Evolutionary conservation across 2,329 filamentous ascomycete genomes (phyloP).

Genomic region (Fusarium tricinctum): DNA sequence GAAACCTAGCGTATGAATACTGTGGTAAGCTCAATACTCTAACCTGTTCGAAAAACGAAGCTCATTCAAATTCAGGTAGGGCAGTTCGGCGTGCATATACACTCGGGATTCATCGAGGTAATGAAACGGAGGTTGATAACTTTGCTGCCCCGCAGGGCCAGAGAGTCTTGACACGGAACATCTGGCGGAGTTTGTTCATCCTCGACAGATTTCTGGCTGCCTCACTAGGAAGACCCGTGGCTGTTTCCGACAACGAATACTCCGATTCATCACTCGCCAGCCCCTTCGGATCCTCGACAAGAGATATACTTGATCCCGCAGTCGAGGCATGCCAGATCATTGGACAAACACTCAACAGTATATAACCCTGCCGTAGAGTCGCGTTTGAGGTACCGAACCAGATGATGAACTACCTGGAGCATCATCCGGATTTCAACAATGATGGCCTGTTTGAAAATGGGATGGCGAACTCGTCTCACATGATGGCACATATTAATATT

Average conservation of each 20-base stretch:
- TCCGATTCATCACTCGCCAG: slow-evolving; percentile 62
- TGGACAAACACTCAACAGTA: slow-evolving; percentile 68
- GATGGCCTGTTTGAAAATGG: slow-evolving; percentile 6
- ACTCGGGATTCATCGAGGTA: slow-evolving; percentile 70
- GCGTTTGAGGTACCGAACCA: slow-evolving; percentile 70
- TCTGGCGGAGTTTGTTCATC: slow-evolving; percentile 76
- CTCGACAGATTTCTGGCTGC: slow-evolving; percentile 74
- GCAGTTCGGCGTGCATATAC: slow-evolving; percentile 74
- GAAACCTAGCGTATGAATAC: slow-evolving; percentile 74
- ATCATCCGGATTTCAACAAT: slow-evolving; percentile 65
- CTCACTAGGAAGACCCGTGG: slow-evolving; percentile 72
- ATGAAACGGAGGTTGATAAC: slow-evolving; percentile 70
- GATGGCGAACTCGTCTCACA: slow-evolving; percentile 54
- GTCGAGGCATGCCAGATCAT: slow-evolving; percentile 71
- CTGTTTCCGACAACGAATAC: slow-evolving; percentile 74
- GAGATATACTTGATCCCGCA: slow-evolving; percentile 64
- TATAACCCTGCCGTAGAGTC: slow-evolving; percentile 72
- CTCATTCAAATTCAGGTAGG: slow-evolving; percentile 62
- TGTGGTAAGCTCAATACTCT: slow-evolving; percentile 60
- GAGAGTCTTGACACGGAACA: slow-evolving; percentile 63
- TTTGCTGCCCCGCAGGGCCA: slow-evolving; percentile 57
- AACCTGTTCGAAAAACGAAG: background rate
- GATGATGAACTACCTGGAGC: slow-evolving; percentile 60
- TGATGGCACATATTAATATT: slow-evolving; percentile 72
- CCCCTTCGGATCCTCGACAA: background rate